Conservation (phyloP, 1,284 basidiomycete species). For the Stereum hirsutum region DNA sequence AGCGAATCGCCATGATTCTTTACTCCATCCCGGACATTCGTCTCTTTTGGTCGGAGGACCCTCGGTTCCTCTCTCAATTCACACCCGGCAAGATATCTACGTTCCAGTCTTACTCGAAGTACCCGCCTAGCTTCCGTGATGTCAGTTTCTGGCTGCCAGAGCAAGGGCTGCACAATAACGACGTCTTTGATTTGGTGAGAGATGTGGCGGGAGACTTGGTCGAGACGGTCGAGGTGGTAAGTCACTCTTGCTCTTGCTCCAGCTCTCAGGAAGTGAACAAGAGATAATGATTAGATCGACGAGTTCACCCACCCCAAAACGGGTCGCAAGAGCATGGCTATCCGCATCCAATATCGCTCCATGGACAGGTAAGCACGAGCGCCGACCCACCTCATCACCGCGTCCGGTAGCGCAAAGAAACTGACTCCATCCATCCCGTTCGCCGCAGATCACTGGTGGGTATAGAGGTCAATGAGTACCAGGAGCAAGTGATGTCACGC, state of each 20-base stretch:
- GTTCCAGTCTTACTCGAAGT: slow-evolving; percentile 86
- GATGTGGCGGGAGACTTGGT: slow-evolving; percentile 89
- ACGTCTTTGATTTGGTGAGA: slow-evolving; percentile 92
- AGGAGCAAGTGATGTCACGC: slow-evolving; percentile 45
- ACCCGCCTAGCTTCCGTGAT: slow-evolving; percentile 85
- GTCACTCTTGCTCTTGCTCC: slow-evolving; percentile 12
- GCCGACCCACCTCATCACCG: background rate
- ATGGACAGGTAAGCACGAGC: slow-evolving; percentile 73
- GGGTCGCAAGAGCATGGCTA: slow-evolving; percentile 73
- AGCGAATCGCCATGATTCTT: slow-evolving; percentile 97
- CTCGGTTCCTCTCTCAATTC: slow-evolving; percentile 88
- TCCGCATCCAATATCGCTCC: slow-evolving; percentile 90
- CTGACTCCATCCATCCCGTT: slow-evolving; percentile 1
- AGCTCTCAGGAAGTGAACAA: no score
- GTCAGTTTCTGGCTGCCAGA: slow-evolving; percentile 84
- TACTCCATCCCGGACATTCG: slow-evolving; percentile 98
- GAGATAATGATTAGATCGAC: slow-evolving; percentile 92
- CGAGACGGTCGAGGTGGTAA: slow-evolving; percentile 82
- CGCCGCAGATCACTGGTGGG: slow-evolving; percentile 72
- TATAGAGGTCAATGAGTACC: slow-evolving; percentile 81
- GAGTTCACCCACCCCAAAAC: slow-evolving; percentile 90
- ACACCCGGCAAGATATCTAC: slow-evolving; percentile 61
- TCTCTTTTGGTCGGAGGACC: slow-evolving; percentile 94
- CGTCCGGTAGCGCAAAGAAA: no score
- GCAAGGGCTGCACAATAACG: slow-evolving; percentile 79